These are phyloP conservation scores for Pichia sp. DNA, from an alignment of 1,139 yeast genomes.

Conservation along the genomic window DNA sequence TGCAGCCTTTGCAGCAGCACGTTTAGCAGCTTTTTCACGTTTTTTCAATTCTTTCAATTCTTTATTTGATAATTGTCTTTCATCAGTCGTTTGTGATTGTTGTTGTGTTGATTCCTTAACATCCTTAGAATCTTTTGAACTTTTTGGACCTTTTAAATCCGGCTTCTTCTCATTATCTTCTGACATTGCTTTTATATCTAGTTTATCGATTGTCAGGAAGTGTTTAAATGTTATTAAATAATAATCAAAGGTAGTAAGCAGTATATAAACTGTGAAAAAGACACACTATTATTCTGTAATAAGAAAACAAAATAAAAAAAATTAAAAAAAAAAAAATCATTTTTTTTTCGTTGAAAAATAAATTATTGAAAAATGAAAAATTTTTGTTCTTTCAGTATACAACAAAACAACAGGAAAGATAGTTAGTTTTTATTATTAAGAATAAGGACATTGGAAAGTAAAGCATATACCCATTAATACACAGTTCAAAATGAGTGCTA, in stretches of 20 bases:
- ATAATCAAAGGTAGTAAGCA: too few species aligned
- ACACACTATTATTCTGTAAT: too few species aligned
- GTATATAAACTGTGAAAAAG: too few species aligned
- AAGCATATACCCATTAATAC: neutral
- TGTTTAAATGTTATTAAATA: too few species aligned
- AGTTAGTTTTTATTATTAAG: too few species aligned
- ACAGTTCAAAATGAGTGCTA: constrained; percentile 33
- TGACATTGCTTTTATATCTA: neutral
- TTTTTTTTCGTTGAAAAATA: neutral
- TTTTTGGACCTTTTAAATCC: neutral
- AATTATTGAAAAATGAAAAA: neutral
- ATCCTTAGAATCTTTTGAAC: too few species aligned
- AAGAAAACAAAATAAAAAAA: too few species aligned
- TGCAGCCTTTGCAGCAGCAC: constrained; percentile 61
- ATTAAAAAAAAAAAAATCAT: too few species aligned
- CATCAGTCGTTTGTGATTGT: constrained; percentile 3
- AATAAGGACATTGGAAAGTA: too few species aligned
- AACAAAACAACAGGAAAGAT: neutral
- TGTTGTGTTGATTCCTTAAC: too few species aligned
- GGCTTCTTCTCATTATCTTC: neutral
- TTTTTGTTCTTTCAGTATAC: neutral
- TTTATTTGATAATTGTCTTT: constrained; percentile 55
- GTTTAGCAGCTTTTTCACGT: constrained; percentile 82
- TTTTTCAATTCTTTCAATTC: constrained; percentile 84
- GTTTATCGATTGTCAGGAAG: neutral